Base-by-base conservation (phyloP, 352 stramenopile species). In the Phytopythium ostracodes region DNA sequence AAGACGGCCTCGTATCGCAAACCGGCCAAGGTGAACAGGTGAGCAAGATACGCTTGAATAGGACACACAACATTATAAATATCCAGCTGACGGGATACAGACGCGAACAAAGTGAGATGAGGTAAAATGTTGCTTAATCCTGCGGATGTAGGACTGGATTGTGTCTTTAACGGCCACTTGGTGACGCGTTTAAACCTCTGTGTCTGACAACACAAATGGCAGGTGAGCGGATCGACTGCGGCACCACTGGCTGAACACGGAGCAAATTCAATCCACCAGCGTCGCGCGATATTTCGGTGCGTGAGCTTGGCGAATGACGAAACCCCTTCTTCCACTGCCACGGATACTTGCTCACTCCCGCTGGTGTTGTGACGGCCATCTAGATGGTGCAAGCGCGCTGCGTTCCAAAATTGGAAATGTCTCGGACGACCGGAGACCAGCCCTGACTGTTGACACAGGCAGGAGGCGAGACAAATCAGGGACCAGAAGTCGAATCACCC, bases 401-500 rank as follows among this genome's bases (percentile, higher is more conserved):
- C 43, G n/a, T 15, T 50, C 46, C 46, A 52, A 52, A 52, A 31
- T 52, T 31, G 24, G 24, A 52, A 52, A 47, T 27, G 46, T 22
- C 12, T 31, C 2, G 46, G 46, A 4, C 24, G 46, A 0, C 12
- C 10, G 25, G 46, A 31, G 46, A 33, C 22, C 43, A 8, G n/a
- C 7, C 33, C 33, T 38, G 33, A 10, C 7, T 11, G 33, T 38
- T 10, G 33, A 11, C 33, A 15, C 20, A n/a, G 17, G 6, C n/a
- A 51, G 7, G 22, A 9, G 22, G 8, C 22, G 14, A 47, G 46
- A 33, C n/a, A 4, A 17, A 6, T 20, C 4, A 10, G 46, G n/a
- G n/a, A 27, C 46, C 46, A 52, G 46, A 52, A 33, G 22, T 9
- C 4, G 22, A 52, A 4, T 52, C 24, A 10, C 46, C 22, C 22